Evolutionary conservation across 2,329 filamentous ascomycete genomes (phyloP), one percentile per base, ranked within the genome.

Genomic region (Aspergillus pseudonomiae): DNA sequence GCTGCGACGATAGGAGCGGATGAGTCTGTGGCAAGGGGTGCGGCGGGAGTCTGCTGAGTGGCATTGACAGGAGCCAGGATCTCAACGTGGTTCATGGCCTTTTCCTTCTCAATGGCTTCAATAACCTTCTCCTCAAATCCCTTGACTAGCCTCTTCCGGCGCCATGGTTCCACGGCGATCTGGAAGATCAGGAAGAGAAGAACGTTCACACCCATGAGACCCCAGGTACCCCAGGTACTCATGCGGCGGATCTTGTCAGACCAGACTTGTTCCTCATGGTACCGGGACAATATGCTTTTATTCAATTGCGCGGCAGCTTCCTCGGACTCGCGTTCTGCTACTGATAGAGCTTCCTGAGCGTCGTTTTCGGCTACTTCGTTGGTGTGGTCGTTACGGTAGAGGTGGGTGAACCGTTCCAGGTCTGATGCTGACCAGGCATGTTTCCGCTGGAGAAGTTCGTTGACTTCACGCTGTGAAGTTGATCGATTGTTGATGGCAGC

Each of bases 201-300:
- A 36, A 98, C 91, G 75, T 99, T 99, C 73, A 98, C 87, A 28
- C 94, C 94, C 95, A 99, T 99, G 65, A 99, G 82, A 0, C 94
- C 95, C 89, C 96, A 98, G 0, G 95, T 99, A 41, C 96, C 94
- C 95, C 95, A 99, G 0, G 95, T 99, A 76, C 91, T 95, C 84
- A 97, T 97, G 68, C 95, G 86, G 41, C 95, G 86, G 75, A 99
- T 99, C 71, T 96, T 94, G 77, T 99, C 95, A 74, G 92, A 96
- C 95, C 95, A 99, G 62, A 99, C 96, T 81, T 99, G 95, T 82
- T 99, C 95, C 80, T 99, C 95, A 78, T 99, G 95, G 79, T 99
- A 99, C 65, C 96, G 88, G 65, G 91, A 91, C 58, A 97, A 83
- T 71, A 98, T 97, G 57, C 90, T 89, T 65, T 90, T 89, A 75